Conservation (phyloP, 2,329 filamentous ascomycete species). For the Hypoxylon sp. region DNA sequence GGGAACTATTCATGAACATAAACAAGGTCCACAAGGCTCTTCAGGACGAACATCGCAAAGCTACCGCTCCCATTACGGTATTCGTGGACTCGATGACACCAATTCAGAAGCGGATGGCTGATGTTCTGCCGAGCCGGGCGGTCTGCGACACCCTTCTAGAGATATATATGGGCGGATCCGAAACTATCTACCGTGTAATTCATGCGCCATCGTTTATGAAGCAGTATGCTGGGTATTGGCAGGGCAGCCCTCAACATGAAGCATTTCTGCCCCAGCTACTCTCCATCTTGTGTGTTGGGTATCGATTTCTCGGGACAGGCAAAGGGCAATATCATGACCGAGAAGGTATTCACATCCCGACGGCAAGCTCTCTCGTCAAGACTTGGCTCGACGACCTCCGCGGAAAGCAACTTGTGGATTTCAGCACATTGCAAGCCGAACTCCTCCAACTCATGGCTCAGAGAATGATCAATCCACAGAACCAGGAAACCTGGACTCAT, state of each 20-base stretch:
- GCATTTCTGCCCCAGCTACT: constrained; percentile 63
- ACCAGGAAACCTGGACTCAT: constrained; percentile 62
- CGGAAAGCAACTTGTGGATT: constrained; percentile 61
- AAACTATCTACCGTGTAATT: constrained; percentile 62
- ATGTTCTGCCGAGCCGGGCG: constrained; percentile 59
- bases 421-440: constrained; percentile 62
- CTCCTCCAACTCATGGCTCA: constrained; percentile 61
- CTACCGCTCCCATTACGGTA: constrained; percentile 60
- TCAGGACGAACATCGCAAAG: constrained; percentile 56
- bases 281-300: constrained; percentile 61
- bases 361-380: constrained; percentile 62
- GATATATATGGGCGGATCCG: constrained; percentile 59
- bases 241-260: constrained; percentile 55
- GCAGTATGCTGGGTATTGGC: constrained; percentile 62
- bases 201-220: constrained; percentile 60
- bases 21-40: constrained; percentile 57
- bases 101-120: constrained; percentile 64
- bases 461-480: constrained; percentile 57
- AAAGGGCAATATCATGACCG: constrained; percentile 60
- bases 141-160: constrained; percentile 61
- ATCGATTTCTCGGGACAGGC: constrained; percentile 60
- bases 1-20: constrained; percentile 55
- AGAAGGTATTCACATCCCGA: constrained; percentile 65
- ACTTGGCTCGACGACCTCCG: constrained; percentile 61
- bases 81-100: constrained; percentile 67